Conservation (phyloP, 2,329 filamentous ascomycete genomes). For the Beauveria sp. region DNA sequence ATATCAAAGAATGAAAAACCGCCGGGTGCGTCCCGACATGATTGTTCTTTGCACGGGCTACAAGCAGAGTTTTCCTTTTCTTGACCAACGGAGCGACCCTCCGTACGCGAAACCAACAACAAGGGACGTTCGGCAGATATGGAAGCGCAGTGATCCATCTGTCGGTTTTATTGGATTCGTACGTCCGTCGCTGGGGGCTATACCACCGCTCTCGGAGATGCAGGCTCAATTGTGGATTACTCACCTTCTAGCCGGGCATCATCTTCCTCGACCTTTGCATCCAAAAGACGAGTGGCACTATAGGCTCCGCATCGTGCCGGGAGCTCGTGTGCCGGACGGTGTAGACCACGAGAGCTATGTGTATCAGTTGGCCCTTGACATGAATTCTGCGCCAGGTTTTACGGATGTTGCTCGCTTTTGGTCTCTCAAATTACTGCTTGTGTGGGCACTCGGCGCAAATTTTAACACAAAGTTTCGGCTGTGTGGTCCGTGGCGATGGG, state of each 20-base stretch:
- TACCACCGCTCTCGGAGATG: constrained; percentile 38
- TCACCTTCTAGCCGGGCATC: constrained; percentile 22
- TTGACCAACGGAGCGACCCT: constrained; percentile 16
- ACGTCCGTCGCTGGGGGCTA: constrained; percentile 35
- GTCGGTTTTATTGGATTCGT: constrained; percentile 40
- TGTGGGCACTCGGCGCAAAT: neutral
- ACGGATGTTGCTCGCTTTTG: neutral
- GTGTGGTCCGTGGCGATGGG: neutral
- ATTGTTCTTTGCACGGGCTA: constrained; percentile 39
- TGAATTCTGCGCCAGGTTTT: neutral
- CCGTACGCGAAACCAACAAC: constrained; percentile 36
- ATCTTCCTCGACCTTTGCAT: constrained; percentile 16
- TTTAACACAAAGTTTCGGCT: neutral
- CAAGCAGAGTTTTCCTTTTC: constrained; percentile 32
- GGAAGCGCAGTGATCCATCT: constrained; percentile 29
- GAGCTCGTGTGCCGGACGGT: neutral
- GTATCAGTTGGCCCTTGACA: neutral
- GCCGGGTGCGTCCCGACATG: constrained; percentile 31
- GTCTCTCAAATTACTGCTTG: neutral
- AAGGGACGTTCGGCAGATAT: constrained; percentile 43
- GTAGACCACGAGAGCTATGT: neutral
- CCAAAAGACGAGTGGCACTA: neutral
- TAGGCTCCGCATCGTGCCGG: neutral
- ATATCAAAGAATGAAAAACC: constrained; percentile 21
- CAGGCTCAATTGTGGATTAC: constrained; percentile 37